Conservation (phyloP, 345 rosid genomes). For the Aquilaria sinensis region DNA sequence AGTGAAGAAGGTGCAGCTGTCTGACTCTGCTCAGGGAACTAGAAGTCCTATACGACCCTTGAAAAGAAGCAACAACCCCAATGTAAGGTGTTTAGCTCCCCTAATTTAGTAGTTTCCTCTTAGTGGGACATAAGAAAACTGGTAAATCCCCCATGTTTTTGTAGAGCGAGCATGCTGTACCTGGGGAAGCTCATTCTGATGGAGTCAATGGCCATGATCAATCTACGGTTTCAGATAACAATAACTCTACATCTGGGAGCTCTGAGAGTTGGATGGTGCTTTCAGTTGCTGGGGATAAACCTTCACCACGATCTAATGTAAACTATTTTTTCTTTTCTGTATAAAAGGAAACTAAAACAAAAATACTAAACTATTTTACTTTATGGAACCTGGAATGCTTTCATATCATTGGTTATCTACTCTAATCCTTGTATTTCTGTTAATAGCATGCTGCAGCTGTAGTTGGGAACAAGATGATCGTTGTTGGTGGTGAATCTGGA, state of each 20-base stretch:
- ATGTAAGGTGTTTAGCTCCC: slow-evolving; percentile 33
- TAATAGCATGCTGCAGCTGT: slow-evolving; percentile 88
- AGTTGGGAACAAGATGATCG: slow-evolving; percentile 91
- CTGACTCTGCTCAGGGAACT: slow-evolving; percentile 61
- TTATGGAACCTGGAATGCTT: too few relatives aligned
- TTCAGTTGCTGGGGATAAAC: slow-evolving; percentile 74
- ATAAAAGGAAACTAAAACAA: too few relatives aligned
- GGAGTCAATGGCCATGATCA: slow-evolving; percentile 46
- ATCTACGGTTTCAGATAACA: slow-evolving; percentile 36
- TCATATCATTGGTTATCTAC: not conserved
- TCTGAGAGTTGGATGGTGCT: slow-evolving; percentile 85
- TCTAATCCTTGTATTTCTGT: slow-evolving; percentile 2
- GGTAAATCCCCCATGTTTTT: slow-evolving; percentile 11
- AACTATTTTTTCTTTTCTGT: not conserved
- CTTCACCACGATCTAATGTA: slow-evolving; percentile 82
- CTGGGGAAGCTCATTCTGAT: slow-evolving; percentile 41
- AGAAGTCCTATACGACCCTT: slow-evolving; percentile 74
- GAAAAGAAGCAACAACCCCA: slow-evolving; percentile 43
- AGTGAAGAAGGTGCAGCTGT: slow-evolving; percentile 94
- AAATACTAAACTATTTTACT: too few relatives aligned
- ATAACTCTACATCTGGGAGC: slow-evolving; percentile 29
- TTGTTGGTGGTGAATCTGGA: slow-evolving; percentile 92
- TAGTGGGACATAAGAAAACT: not conserved
- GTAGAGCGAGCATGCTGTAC: slow-evolving; percentile 46
- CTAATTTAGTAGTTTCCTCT: slow-evolving; percentile 5